Percentiles rank a stretch among this genome's conserved stretches.
Conservation (phyloP, 345 rosid species). For the Salix koriyanagi region DNA sequence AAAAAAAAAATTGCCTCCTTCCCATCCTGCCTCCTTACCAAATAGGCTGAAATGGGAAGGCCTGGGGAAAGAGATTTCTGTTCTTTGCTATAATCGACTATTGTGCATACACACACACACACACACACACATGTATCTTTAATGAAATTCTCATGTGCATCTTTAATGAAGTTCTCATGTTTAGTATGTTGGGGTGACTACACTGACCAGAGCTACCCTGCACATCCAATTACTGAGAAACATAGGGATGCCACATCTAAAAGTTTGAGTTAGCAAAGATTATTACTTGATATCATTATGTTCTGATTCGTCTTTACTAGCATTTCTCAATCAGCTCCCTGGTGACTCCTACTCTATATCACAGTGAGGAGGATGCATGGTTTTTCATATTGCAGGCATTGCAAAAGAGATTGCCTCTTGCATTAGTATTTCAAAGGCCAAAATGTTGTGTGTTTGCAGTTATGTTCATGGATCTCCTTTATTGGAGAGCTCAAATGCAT, state of each 20-base stretch:
- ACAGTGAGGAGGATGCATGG: neutral
- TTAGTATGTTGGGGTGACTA: neutral
- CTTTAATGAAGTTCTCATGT: neutral
- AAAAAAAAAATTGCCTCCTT: neutral
- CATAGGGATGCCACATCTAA: neutral
- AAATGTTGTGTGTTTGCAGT: slow-evolving; percentile 40
- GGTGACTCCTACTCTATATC: neutral
- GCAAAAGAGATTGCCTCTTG: neutral
- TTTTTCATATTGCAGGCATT: neutral
- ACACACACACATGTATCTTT: too few relatives aligned
- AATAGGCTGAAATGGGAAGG: neutral
- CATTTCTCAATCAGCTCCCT: neutral
- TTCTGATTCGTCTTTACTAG: neutral
- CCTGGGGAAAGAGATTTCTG: neutral
- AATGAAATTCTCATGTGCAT: neutral
- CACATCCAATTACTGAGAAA: neutral
- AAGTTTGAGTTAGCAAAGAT: slow-evolving; percentile 7
- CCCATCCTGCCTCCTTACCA: neutral
- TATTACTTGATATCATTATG: neutral
- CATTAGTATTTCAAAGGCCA: slow-evolving; percentile 12
- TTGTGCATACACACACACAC: neutral
- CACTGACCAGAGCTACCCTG: neutral
- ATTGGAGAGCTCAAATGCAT: slow-evolving; percentile 72
- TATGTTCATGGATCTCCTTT: slow-evolving; percentile 95
- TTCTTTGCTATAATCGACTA: neutral